A percentile compares a stretch with the other conserved stretches of the same genome.
Evolutionary conservation across 106 monocot species (phyloP).

Genomic region (Cymbidium sinense): DNA sequence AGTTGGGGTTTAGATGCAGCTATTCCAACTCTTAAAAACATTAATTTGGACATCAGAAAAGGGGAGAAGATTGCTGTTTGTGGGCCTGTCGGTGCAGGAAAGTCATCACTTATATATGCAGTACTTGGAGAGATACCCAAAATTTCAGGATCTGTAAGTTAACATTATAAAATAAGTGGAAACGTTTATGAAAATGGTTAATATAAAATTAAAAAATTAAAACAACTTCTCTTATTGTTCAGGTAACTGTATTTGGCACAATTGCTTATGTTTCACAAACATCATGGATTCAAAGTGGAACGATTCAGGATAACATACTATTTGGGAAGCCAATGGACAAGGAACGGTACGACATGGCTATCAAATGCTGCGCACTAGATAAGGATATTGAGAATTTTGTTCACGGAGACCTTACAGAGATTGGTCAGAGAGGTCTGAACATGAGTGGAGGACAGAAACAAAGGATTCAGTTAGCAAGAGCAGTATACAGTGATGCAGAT

Average conservation of each 20-base stretch:
- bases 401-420: constrained; percentile 82
- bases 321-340: constrained; percentile 67
- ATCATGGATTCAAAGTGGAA: constrained; percentile 85
- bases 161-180: not conserved
- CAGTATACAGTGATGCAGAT: constrained; percentile 80
- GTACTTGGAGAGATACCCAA: constrained; percentile 77
- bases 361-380: constrained; percentile 65
- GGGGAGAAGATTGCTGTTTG: constrained; percentile 70
- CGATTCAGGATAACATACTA: constrained; percentile 69
- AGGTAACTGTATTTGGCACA: constrained; percentile 58
- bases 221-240: not conserved
- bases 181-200: not conserved
- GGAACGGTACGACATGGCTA: constrained; percentile 49
- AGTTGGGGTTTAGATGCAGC: constrained; percentile 38
- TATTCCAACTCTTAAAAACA: constrained; percentile 29
- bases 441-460: constrained; percentile 98
- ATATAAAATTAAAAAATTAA: not conserved
- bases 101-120: constrained; percentile 56
- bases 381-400: constrained; percentile 64
- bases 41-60: constrained; percentile 28
- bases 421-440: constrained; percentile 89
- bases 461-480: constrained; percentile 87
- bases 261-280: constrained; percentile 84
- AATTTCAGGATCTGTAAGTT: constrained; percentile 61
- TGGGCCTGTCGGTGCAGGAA: constrained; percentile 76